phyloP scores from a whole-genome alignment of 495 filamentous ascomycete species.

The Penicillium fimorum region DNA sequence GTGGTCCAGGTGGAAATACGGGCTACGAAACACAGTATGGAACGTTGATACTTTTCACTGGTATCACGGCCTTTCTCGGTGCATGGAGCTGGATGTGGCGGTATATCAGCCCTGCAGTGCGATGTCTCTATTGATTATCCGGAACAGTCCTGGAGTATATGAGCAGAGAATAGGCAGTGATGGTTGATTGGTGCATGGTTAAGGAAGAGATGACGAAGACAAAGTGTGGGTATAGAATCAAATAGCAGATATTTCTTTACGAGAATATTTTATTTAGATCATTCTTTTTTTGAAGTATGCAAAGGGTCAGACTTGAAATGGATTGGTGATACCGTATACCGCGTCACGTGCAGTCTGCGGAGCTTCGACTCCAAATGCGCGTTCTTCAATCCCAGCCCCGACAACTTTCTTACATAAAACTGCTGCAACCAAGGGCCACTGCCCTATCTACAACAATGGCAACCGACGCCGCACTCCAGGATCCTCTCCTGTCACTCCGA shows the following conservation, averaged over 20 bases:
- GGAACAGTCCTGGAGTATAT: neutral
- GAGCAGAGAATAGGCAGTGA: neutral
- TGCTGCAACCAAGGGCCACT: conserved; percentile 19
- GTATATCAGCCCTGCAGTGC: conserved; percentile 18
- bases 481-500: conserved; percentile 77
- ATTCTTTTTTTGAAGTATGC: neutral
- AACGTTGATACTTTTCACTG: conserved; percentile 47
- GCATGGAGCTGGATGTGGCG: conserved; percentile 41
- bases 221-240: neutral
- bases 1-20: conserved; percentile 16
- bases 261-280: neutral
- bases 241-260: neutral
- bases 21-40: conserved; percentile 45
- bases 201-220: neutral
- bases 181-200: neutral
- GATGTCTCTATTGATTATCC: conserved; percentile 4
- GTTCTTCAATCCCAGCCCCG: conserved; percentile 4
- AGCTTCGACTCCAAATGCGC: conserved; percentile 13
- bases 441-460: conserved; percentile 25
- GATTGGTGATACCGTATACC: neutral
- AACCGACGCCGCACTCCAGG: conserved; percentile 47
- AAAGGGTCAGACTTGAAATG: neutral
- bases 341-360: conserved; percentile 13
- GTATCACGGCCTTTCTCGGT: conserved; percentile 39
- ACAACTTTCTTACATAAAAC: conserved; percentile 3